Conservation (phyloP, 306 rosid genomes). For the Lathyrus sativus region DNA sequence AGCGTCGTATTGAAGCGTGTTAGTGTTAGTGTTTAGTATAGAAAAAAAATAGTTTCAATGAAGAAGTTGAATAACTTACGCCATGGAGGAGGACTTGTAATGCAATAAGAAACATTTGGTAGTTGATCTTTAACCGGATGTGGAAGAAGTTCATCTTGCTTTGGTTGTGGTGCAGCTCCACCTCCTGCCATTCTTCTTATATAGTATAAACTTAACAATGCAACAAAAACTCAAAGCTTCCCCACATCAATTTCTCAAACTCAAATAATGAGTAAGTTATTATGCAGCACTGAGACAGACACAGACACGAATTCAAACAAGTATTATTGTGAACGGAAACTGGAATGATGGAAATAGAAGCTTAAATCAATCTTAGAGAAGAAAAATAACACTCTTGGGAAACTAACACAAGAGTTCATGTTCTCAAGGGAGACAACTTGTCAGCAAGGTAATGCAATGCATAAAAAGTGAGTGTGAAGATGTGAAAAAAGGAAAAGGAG, state of each 20-base stretch:
- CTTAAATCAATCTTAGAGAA: background rate
- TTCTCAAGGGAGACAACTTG: constrained; percentile 38
- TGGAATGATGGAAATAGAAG: background rate
- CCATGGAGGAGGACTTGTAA: constrained; percentile 99
- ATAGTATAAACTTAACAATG: background rate
- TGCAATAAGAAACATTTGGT: constrained; percentile 84
- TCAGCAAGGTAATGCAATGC: constrained; percentile 45
- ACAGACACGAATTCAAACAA: background rate
- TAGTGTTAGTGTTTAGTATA: background rate
- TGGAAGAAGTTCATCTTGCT: constrained; percentile 87
- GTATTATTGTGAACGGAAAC: background rate
- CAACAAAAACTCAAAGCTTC: constrained; percentile 33
- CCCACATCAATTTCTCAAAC: constrained; percentile 35
- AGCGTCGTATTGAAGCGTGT: no score
- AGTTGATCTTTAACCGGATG: constrained; percentile 89
- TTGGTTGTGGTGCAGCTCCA: constrained; percentile 75
- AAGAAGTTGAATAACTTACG: constrained; percentile 57
- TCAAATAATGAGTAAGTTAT: constrained; percentile 20
- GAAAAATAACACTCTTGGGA: constrained; percentile 20
- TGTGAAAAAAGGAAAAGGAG: constrained; percentile 53
- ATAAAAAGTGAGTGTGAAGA: constrained; percentile 63
- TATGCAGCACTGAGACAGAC: constrained; percentile 30
- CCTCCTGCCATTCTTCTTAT: constrained; percentile 64
- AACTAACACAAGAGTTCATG: constrained; percentile 28
- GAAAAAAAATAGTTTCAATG: background rate